A percentile compares a stretch with the other conserved stretches of the same genome.
phyloP scores from a whole-genome alignment of 2,329 filamentous ascomycete genomes.

The Xylaria sp. region DNA sequence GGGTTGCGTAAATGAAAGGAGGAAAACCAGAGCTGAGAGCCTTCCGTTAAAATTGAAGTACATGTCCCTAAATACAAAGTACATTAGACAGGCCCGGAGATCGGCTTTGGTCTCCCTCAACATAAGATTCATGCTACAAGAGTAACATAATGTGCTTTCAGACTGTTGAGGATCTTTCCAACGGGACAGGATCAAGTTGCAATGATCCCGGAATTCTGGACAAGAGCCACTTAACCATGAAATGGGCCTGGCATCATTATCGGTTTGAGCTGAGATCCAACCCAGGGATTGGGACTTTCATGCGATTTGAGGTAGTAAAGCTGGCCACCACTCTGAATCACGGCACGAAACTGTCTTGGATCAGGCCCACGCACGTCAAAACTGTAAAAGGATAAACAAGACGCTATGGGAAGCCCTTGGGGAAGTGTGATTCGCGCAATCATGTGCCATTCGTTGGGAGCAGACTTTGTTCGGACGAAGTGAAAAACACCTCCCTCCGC shows the following conservation, averaged over 20 bases:
- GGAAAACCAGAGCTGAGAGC: not conserved
- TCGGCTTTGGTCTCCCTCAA: too few species aligned
- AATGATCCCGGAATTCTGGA: not conserved
- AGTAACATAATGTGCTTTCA: not conserved
- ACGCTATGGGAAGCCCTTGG: slow-evolving; percentile 30
- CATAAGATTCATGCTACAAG: too few species aligned
- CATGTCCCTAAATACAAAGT: not conserved
- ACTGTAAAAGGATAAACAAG: slow-evolving; percentile 33
- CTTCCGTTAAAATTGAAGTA: not conserved
- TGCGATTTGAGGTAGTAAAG: slow-evolving; percentile 34
- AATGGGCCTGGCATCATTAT: slow-evolving; percentile 34
- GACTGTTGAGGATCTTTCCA: not conserved
- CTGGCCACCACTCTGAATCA: slow-evolving; percentile 35
- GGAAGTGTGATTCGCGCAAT: slow-evolving; percentile 38
- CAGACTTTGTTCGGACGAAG: slow-evolving; percentile 35
- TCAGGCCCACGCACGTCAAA: not conserved
- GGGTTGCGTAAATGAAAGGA: not conserved
- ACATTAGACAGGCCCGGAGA: too few species aligned
- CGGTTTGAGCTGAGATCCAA: slow-evolving; percentile 24
- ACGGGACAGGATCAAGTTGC: not conserved
- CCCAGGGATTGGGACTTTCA: slow-evolving; percentile 31
- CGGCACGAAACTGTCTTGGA: slow-evolving; percentile 17
- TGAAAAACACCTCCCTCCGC: slow-evolving; percentile 39
- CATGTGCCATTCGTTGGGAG: slow-evolving; percentile 40
- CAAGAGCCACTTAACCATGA: slow-evolving; percentile 19